These are phyloP conservation scores for Prunus mira DNA, from an alignment of 306 rosid species.

Conservation along the genomic window DNA sequence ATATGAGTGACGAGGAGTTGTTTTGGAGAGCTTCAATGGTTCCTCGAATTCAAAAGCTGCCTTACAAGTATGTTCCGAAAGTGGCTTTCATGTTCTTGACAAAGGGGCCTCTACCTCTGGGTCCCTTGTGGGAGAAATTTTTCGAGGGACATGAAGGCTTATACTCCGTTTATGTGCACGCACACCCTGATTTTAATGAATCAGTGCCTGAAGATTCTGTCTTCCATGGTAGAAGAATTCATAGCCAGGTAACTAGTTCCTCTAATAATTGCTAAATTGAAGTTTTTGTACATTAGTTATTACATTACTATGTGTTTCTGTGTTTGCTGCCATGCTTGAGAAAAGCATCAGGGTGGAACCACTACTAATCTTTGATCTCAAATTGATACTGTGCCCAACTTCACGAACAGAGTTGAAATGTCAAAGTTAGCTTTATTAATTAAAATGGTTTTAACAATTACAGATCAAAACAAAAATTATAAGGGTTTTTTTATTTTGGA, in stretches of 20 bases:
- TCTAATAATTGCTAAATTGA: not conserved
- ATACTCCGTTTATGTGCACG: slow-evolving; percentile 55
- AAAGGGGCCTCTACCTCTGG: slow-evolving; percentile 43
- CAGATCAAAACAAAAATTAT: too few species aligned
- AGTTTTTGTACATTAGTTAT: too few species aligned
- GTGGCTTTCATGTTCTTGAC: slow-evolving; percentile 71
- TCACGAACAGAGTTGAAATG: too few species aligned
- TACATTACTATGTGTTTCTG: too few species aligned
- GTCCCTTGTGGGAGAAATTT: slow-evolving; percentile 53
- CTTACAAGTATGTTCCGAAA: slow-evolving; percentile 27
- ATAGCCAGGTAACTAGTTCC: slow-evolving; percentile 43
- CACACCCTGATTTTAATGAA: slow-evolving; percentile 50
- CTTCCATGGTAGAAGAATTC: slow-evolving; percentile 56
- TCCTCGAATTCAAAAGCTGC: slow-evolving; percentile 5
- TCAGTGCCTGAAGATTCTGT: slow-evolving; percentile 41
- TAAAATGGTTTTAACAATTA: too few species aligned
- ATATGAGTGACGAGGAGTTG: slow-evolving; percentile 62
- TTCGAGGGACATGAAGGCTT: slow-evolving; percentile 42
- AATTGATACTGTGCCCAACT: too few species aligned
- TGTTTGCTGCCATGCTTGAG: too few species aligned
- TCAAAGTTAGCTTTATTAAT: too few species aligned
- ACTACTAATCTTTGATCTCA: too few species aligned
- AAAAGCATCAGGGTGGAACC: too few species aligned
- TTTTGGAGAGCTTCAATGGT: slow-evolving; percentile 40
- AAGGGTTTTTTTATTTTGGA: too few species aligned